A percentile compares a stretch with the other conserved stretches of the same genome.
These are phyloP conservation scores for Candida adriatica DNA, from an alignment of 805 yeast species.

Conservation along the genomic window DNA sequence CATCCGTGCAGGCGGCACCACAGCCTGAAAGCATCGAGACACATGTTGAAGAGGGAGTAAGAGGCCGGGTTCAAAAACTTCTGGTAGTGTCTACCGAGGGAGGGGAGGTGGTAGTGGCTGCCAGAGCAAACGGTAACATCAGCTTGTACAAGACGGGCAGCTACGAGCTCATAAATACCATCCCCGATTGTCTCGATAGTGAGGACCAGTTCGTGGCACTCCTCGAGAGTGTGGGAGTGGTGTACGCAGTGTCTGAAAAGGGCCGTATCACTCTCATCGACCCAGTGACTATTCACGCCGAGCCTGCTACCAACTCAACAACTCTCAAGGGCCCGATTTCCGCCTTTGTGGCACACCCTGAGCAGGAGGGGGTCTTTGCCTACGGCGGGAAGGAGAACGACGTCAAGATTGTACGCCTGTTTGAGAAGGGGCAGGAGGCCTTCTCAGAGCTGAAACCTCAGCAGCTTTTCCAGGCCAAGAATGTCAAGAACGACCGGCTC, in stretches of 20 bases:
- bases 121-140: slow-evolving; percentile 39
- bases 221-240: slow-evolving; percentile 21
- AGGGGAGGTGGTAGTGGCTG: slow-evolving; percentile 31
- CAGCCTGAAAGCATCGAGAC: slow-evolving; percentile 54
- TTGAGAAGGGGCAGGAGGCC: slow-evolving; percentile 6
- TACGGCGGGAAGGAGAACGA: slow-evolving; percentile 85
- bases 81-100: slow-evolving; percentile 29
- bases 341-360: slow-evolving; percentile 42
- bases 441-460: slow-evolving; percentile 23
- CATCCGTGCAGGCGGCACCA: slow-evolving; percentile 59
- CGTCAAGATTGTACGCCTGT: slow-evolving; percentile 36
- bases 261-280: slow-evolving; percentile 29
- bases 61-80: slow-evolving; percentile 32
- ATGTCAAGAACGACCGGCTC: slow-evolving; percentile 72
- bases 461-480: slow-evolving; percentile 62
- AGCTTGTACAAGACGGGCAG: slow-evolving; percentile 32
- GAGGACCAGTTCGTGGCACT: slow-evolving; percentile 35
- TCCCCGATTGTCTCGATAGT: slow-evolving; percentile 6
- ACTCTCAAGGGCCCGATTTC: slow-evolving; percentile 41
- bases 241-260: slow-evolving; percentile 29
- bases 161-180: slow-evolving; percentile 19
- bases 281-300: slow-evolving; percentile 9
- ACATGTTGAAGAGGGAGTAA: slow-evolving; percentile 34
- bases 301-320: slow-evolving; percentile 13
- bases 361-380: slow-evolving; percentile 50